Conservation (phyloP, 139 green algal genomes). For the Yamagishiella unicocca region DNA sequence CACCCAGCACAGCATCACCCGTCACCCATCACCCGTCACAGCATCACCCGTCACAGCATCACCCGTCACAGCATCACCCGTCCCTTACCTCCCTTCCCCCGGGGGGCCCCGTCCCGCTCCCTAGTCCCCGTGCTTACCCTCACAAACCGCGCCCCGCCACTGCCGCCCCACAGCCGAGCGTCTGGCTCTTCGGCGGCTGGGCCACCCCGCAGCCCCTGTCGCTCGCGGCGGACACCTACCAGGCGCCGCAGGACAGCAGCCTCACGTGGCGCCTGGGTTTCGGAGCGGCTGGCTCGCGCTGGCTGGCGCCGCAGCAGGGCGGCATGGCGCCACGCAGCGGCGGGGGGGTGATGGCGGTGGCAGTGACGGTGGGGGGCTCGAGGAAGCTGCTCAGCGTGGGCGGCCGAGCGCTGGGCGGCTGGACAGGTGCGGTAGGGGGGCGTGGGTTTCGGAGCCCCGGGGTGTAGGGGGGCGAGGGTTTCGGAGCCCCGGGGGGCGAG, state of each 20-base stretch:
- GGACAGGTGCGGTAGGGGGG: conserved; percentile 34
- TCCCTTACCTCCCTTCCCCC: too few species aligned
- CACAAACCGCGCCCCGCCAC: not conserved
- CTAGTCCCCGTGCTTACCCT: too few species aligned
- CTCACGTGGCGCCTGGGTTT: not conserved
- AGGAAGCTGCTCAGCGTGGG: conserved; percentile 24
- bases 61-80: too few species aligned
- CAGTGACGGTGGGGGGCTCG: not conserved
- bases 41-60: too few species aligned
- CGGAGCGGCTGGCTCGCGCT: not conserved
- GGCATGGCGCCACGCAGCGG: conserved; percentile 21
- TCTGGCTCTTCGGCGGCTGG: conserved; percentile 44
- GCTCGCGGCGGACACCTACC: not conserved
- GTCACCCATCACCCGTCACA: too few species aligned
- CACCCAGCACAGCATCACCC: too few species aligned
- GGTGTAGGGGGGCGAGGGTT: too few species aligned
- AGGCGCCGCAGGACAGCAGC: conserved; percentile 27
- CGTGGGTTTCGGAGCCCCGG: too few species aligned
- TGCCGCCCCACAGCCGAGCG: not conserved
- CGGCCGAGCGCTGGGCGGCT: not conserved
- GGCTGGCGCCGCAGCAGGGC: conserved; percentile 9
- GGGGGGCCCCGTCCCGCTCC: too few species aligned
- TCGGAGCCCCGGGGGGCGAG: too few species aligned
- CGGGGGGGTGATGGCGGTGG: not conserved
- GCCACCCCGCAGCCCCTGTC: conserved; percentile 24